phyloP scores from a whole-genome alignment of 768 basidiomycete genomes.

The Mycena albidolilacea region DNA sequence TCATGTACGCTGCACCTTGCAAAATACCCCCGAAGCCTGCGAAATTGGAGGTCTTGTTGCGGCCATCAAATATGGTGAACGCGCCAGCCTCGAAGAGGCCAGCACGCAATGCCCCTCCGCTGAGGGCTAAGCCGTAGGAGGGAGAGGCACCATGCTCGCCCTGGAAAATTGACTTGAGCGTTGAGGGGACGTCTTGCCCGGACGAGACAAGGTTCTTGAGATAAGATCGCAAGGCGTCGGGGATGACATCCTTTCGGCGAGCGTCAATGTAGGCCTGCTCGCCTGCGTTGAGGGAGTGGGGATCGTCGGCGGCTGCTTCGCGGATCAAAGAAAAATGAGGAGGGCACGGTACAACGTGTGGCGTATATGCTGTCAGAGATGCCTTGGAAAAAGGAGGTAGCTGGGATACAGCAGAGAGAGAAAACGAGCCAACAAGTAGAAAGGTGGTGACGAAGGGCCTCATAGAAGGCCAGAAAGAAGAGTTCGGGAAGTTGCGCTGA shows the following conservation, averaged over 20 bases:
- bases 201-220: conserved; percentile 53
- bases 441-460: conserved; percentile 4
- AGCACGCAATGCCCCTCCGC: conserved; percentile 71
- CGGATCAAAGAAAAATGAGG: conserved; percentile 23
- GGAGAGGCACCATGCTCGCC: conserved; percentile 45
- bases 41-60: conserved; percentile 57
- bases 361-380: conserved; percentile 29
- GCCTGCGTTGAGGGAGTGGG: conserved; percentile 46
- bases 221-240: conserved; percentile 56
- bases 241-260: conserved; percentile 52
- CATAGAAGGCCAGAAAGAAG: conserved; percentile 7
- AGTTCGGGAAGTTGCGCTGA: too few relatives aligned
- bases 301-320: not conserved
- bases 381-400: conserved; percentile 31
- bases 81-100: conserved; percentile 67
- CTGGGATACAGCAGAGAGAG: conserved; percentile 15
- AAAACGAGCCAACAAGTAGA: conserved; percentile 14
- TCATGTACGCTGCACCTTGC: conserved; percentile 65
- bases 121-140: conserved; percentile 62
- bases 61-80: conserved; percentile 60
- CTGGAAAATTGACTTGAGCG: conserved; percentile 51
- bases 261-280: conserved; percentile 55
- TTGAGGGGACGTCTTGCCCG: conserved; percentile 47
- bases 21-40: conserved; percentile 65
- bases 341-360: conserved; percentile 19